Base-by-base conservation (phyloP, 345 rosid genomes). In the Lenwebbia sp. region DNA sequence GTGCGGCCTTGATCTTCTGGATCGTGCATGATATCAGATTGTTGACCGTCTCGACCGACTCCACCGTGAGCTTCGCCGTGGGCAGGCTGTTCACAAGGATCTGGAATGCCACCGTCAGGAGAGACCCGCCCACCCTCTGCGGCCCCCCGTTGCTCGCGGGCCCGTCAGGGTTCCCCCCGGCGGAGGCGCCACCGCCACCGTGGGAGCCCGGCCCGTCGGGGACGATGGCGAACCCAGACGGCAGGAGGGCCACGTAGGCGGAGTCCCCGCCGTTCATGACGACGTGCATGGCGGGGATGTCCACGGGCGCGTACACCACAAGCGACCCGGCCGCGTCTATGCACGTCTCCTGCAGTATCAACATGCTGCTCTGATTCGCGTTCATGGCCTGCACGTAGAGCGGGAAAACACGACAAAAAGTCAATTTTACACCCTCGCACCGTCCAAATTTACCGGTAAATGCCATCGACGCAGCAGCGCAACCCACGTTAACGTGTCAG, bases 201-300 rank as follows among this genome's bases (percentile, higher is more conserved):
- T 91, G 90, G 3, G 95, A 88, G 8, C 88, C 92, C 0, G 94
- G 92, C 51, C 93, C 96, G 81, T 93, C 94, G 0, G 99, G 98
- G 2, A 94, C 93, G 83, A 98, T 92, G 9, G 99, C 94, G 52
- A 98, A 98, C 23, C 99, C 99, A 0, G 99, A 98, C 0, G 99
- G 99, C 1, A 98, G 94, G 3, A 98, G 91, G 1, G 99, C 98
- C 84, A 98, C 98, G 92, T 94, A 96, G 28, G 98, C 93, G 1
- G 99, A 94, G 92, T 98, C 99, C 0, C 98, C 98, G 78, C 99
- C 99, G 90, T 94, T 95, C 99, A 96, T 96, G 4, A 98, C 99
- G 23, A 92, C 92, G 89, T 93, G 98, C 99, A 98, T 98, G 83
- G 99, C 98, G 0, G 98, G 96, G 3, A 96, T 92, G 91, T 98